Evolutionary conservation across 495 filamentous ascomycete genomes (phyloP), one percentile per base, ranked within the genome.

Genomic region (Hyaloscypha bicolor): DNA sequence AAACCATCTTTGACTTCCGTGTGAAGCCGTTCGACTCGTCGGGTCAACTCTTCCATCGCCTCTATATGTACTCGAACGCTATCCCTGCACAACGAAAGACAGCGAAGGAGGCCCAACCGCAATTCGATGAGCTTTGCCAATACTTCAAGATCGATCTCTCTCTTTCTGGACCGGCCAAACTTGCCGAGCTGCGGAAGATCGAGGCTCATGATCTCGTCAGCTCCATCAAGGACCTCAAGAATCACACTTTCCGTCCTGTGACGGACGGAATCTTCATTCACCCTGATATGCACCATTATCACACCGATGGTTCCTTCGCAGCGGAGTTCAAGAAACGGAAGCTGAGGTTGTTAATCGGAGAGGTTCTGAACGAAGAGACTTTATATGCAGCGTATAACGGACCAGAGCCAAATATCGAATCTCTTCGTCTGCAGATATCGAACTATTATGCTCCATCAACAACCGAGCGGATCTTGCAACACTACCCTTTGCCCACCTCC

Each of bases 371-470:
- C 37, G 60, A 62, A 29, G 60, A 62, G 25, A 48, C 37, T 6
- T 39, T 62, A 39, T 62, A 62, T 30, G 3, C 60, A 3, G 60
- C 39, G 21, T 45, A 35, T 39, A 62, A 62, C 48, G 60, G 60
- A 39, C 60, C 60, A 12, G 60, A 62, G 5, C 19, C 60, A 48
- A 62, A 62, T 62, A 16, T 48, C 12, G 60, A 62, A 51, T 62
- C 60, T 0, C 25, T 62, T 8, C 16, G 31, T 19, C 62, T 55
- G 32, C 52, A 64, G 32, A 48, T 55, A 55, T 55, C 31, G 9
- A 55, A 64, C 33, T 64, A 64, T 14, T 55, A 56, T 37, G 45
- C 52, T 45, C 48, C 48, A 64, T 29, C 45, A n/a, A 64, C 62
- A 30, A 62, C 60, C 22, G 60, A 62, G 3, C 4, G 60, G 8